Conservation (phyloP, 2,329 filamentous ascomycete genomes). For the Iodosphaeria phyllophila region DNA sequence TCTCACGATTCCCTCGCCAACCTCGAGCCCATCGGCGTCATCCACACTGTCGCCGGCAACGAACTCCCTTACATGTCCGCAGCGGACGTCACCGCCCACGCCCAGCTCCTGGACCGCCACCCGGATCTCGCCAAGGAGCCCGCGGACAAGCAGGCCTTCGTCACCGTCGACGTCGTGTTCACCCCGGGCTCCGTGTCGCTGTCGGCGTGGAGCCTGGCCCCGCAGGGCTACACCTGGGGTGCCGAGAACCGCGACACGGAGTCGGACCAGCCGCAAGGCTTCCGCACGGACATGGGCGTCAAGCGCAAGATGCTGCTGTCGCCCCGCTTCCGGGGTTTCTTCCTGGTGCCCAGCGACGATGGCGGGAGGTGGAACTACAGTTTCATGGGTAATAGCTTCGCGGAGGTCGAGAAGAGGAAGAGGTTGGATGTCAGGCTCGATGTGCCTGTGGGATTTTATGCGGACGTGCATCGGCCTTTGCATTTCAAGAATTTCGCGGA, state of each 20-base stretch:
- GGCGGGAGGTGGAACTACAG: conserved; percentile 95
- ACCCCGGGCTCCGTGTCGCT: conserved; percentile 92
- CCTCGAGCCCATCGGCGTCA: conserved; percentile 82
- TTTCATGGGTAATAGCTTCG: conserved; percentile 87
- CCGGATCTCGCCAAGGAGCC: conserved; percentile 65
- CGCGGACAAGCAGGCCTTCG: conserved; percentile 71
- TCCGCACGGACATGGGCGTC: conserved; percentile 79
- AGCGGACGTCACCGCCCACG: conserved; percentile 83
- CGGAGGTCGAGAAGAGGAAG: conserved; percentile 77
- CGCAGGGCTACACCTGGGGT: conserved; percentile 90
- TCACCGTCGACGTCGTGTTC: conserved; percentile 91
- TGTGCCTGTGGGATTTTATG: conserved; percentile 79
- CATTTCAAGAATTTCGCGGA: conserved; percentile 98
- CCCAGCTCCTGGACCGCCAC: conserved; percentile 74
- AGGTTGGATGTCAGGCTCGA: conserved; percentile 86
- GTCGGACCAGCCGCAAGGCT: conserved; percentile 87
- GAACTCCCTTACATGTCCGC: conserved; percentile 95
- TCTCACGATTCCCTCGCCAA: conserved; percentile 77
- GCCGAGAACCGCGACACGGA: conserved; percentile 85
- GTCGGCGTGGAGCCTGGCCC: conserved; percentile 82
- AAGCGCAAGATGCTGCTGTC: conserved; percentile 89
- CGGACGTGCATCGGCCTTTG: conserved; percentile 73
- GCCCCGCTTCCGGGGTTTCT: conserved; percentile 87
- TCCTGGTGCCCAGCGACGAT: conserved; percentile 83
- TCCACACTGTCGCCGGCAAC: conserved; percentile 88